Evolutionary conservation across 2,329 filamentous ascomycete genomes (phyloP), one percentile per base, ranked within the genome.

Genomic region (Phialophora expanda): DNA sequence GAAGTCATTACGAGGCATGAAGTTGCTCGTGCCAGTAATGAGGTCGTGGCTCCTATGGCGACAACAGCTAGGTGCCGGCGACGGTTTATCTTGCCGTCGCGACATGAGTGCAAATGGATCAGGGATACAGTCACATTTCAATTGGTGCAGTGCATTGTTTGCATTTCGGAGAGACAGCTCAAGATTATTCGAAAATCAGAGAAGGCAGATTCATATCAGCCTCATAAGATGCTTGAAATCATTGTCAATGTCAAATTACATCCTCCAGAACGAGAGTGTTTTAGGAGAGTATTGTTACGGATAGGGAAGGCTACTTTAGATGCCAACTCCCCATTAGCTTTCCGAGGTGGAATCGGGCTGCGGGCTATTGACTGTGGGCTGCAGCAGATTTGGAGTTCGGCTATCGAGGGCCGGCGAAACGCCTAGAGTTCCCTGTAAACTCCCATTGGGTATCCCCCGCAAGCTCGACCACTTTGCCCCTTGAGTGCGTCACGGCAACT

Each of bases 401-500:
- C 53, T 34, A 55, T 55, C 53, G 53, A 55, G 11, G 11, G 8
- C 3, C 26, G 12, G 14, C 53, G 7, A 28, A n/a, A 26, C 7
- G 53, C 53, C 28, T 55, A 32, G 53, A 34, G 12, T 14, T 53
- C 22, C 48, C 48, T 53, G 12, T n/a, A 26, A 53, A 53, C 14
- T 8, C 48, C 48, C 26, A 53, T 53, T 53, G 48, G 48, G 14
- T 22, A 53, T 26, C 30, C 24, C 24, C 24, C 24, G 8, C n/a
- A n/a, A 22, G 53, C 4, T 55, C 28, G 26, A n/a, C 50, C 50
- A 24, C 14, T 28, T 7, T 9, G 50, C 20, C 20, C 53, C 28
- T 9, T 55, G 28, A 55, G 12, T 55, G 28, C 53, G 53, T 55
- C 53, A 55, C 53, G 28, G 53, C 28, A 11, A 6, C n/a, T 34